Base-by-base conservation (phyloP, 805 yeast species). In the Barnettozyma botsteinii region DNA sequence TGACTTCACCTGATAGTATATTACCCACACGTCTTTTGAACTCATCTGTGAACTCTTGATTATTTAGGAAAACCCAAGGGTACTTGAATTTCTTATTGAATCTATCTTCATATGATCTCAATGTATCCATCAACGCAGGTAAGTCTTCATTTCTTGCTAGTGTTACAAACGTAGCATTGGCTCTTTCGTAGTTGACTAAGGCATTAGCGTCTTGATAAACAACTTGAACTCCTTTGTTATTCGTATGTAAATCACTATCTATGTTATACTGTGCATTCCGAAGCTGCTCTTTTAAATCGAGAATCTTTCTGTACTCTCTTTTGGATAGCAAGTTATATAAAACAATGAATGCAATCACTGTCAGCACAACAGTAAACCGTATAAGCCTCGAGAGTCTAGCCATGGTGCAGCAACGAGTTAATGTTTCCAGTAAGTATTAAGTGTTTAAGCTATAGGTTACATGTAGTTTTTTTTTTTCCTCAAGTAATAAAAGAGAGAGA, bases 41-140 rank as follows among this genome's bases (percentile, higher is more conserved):
- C 7, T 65, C 64, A 1, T 52, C 47, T 3, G 63, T 50, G 47
- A 75, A 75, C 1, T 65, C 66, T 40, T 63, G 61, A 46, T 75
- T 70, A 46, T 74, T 75, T 21, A 70, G 55, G 48, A 75, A 86
- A 15, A 84, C 84, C 95, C 95, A 86, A 48, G 89, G 95, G 56
- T 86, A 86, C 43, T 79, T 69, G 65, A 63, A 85, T 37, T 77
- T 69, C 13, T 62, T 54, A 65, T 86, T 86, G 69, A 86, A 86
- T 46, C 94, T 66, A 60, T 85, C 94, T 62, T 86, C 95, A 45
- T 84, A 66, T 35, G 74, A 72, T 56, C 81, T 67, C 42, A 81
- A 76, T 9, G 86, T 76, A 22, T 61, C 70, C 37, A 70, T 56
- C 38, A 81, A 58, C 25, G 67, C 66, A 55, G 65, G 57, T 48